These are phyloP conservation scores for Leccinum ochraceum DNA, from an alignment of 768 basidiomycete species.

Conservation along the genomic window DNA sequence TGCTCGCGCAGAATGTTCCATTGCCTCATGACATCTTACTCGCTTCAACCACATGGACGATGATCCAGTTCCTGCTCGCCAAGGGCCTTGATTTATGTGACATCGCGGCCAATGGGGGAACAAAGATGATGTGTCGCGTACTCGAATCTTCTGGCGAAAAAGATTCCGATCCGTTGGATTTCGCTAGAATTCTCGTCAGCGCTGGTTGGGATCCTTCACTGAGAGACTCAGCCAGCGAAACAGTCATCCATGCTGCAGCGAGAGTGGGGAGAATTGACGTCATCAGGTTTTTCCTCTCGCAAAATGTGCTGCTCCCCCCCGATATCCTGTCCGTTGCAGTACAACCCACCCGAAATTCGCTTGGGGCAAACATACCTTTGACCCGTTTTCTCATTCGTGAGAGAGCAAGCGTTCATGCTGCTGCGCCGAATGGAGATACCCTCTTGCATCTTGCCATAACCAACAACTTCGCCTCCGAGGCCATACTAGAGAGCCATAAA, in stretches of 20 bases:
- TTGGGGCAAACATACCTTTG: neutral
- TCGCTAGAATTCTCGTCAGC: neutral
- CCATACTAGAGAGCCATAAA: neutral
- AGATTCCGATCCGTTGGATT: neutral
- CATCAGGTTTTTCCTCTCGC: neutral
- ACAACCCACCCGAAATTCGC: too few species aligned
- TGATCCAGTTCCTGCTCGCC: neutral
- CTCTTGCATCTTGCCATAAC: neutral
- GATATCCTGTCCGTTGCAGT: neutral
- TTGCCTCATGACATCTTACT: constrained; percentile 1
- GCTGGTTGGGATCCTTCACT: constrained; percentile 2
- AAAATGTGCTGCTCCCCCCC: neutral
- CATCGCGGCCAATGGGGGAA: neutral
- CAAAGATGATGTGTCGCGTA: neutral
- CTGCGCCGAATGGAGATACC: neutral
- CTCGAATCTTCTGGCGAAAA: neutral
- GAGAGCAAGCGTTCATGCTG: neutral
- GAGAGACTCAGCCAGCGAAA: neutral
- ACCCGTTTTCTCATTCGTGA: neutral
- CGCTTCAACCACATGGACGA: neutral
- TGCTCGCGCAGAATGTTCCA: neutral
- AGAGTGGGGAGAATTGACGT: neutral
- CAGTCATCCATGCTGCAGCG: neutral
- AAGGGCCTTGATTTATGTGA: neutral
- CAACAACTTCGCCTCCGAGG: neutral